Base-by-base conservation (phyloP, 1,139 yeast species). In the Nakaseomyces uthaithaninus region DNA sequence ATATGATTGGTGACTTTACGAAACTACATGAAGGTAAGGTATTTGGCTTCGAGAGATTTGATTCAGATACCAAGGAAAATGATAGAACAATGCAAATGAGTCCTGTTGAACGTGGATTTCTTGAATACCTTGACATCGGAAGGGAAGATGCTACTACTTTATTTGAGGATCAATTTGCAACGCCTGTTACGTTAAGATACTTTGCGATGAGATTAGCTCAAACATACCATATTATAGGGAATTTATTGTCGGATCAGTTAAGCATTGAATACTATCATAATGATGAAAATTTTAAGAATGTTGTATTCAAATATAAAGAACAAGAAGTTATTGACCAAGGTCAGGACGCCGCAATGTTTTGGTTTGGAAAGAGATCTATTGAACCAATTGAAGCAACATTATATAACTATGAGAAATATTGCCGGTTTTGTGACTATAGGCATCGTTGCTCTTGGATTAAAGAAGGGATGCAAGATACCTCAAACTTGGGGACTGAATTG, bases 181-280 rank as follows among this genome's bases (percentile, higher is more conserved):
- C 15, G 6, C 76, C 82, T 1, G 67, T 77, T 14, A 79, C 86
- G 0, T 53, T 77, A 28, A 58, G 77, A 39, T 74, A 74, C 48
- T 66, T 80, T 43, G 74, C 81, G 1, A 71, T 74, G 1, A 60
- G 85, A 42, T 52, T 73, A 6, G 64, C 77, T 1, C 80, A 77
- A 50, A 54, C 76, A 24, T 72, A 69, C 46, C 43, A 53, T 4
- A 41, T 67, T 3, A 48, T 74, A 10, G 51, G 63, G 3, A 57
- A 62, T 4, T 55, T 69, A 14, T 39, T 67, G 3, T 63, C 72
- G 1, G 55, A 67, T 17, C 46, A 55, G 2, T 56, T 75, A 10
- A 51, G 67, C 14, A 66, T 80, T 3, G 83, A 79, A 45, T 80
- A 80, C 55, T 75, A 71, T 50, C 63, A 65, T 45, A 57, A 60